Evolutionary conservation across 306 rosid species (phyloP).

Genomic region (Hylodesmum podocarpum): DNA sequence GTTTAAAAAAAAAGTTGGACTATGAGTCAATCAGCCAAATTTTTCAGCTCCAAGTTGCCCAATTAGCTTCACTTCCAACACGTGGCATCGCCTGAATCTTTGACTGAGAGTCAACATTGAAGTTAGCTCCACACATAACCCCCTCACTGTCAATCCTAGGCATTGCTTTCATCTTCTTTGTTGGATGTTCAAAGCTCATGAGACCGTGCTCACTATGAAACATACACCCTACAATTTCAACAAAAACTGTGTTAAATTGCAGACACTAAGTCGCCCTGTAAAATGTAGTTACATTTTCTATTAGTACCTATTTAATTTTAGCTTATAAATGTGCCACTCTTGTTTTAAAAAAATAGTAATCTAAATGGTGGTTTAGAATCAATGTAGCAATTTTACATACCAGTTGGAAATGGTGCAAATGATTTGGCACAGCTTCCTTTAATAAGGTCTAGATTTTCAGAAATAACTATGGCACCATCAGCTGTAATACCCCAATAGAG

Average conservation of each 20-base stretch:
- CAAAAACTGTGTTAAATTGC: neutral
- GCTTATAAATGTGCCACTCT: neutral
- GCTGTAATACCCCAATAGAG: slow-evolving; percentile 84
- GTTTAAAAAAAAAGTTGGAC: neutral
- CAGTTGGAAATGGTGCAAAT: slow-evolving; percentile 88
- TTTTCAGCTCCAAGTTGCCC: slow-evolving; percentile 67
- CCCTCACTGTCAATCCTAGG: slow-evolving; percentile 95
- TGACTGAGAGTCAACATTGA: slow-evolving; percentile 81
- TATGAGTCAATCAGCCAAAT: slow-evolving; percentile 16
- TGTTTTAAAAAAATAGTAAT: neutral
- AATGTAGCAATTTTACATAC: slow-evolving; percentile 38
- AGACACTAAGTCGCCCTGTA: neutral
- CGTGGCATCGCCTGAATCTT: slow-evolving; percentile 72
- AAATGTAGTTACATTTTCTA: neutral
- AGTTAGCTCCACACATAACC: slow-evolving; percentile 89
- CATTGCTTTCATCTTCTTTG: slow-evolving; percentile 88
- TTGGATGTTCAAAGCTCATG: slow-evolving; percentile 85
- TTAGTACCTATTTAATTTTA: neutral
- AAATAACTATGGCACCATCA: slow-evolving; percentile 80
- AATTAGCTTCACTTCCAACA: slow-evolving; percentile 97
- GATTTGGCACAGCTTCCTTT: slow-evolving; percentile 92
- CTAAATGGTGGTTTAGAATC: neutral
- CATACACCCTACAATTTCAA: slow-evolving; percentile 72
- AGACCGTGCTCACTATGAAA: slow-evolving; percentile 83
- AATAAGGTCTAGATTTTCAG: slow-evolving; percentile 64